A percentile compares a stretch with the other conserved stretches of the same genome.
Evolutionary conservation across 108 stramenopile species (phyloP).

Genomic region (Nannochloropsis salina): DNA sequence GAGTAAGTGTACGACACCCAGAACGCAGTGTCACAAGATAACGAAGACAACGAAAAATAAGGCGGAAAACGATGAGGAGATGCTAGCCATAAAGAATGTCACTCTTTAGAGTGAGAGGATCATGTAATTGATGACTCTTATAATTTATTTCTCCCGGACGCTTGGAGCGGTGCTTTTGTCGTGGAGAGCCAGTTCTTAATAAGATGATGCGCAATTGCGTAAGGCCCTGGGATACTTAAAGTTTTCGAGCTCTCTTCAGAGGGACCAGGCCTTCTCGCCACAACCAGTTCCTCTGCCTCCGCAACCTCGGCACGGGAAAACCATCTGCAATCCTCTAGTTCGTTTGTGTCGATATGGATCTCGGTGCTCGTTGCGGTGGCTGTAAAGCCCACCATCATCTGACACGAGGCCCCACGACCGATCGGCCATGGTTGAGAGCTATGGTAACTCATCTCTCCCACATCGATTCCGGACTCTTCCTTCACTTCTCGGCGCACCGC

Average conservation of each 20-base stretch:
- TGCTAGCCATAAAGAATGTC: background rate
- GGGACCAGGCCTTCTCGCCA: background rate
- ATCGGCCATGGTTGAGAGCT: conserved; percentile 37
- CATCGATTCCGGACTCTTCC: conserved; percentile 30
- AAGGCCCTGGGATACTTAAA: conserved; percentile 1
- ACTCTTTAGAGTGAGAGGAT: too few relatives aligned
- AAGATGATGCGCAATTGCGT: background rate
- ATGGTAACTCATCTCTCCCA: conserved; percentile 25
- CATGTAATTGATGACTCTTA: background rate
- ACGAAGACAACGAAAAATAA: background rate
- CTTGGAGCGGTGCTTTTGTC: background rate
- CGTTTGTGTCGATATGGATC: conserved; percentile 23
- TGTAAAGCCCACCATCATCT: conserved; percentile 34
- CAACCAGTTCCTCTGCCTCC: conserved; percentile 14
- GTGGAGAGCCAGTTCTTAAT: background rate
- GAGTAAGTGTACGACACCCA: too few relatives aligned
- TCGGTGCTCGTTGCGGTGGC: conserved; percentile 21
- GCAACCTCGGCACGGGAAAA: conserved; percentile 27
- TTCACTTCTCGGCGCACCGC: conserved; percentile 33
- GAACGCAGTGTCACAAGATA: background rate
- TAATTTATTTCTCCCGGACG: background rate
- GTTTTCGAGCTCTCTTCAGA: background rate
- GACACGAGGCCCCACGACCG: conserved; percentile 26
- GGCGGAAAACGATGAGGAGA: background rate
- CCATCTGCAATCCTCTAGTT: conserved; percentile 26